Percentiles rank a stretch among this genome's conserved stretches.
These are phyloP conservation scores for Rhododendron vialii DNA, from an alignment of 148 eudicot species.

Conservation along the genomic window DNA sequence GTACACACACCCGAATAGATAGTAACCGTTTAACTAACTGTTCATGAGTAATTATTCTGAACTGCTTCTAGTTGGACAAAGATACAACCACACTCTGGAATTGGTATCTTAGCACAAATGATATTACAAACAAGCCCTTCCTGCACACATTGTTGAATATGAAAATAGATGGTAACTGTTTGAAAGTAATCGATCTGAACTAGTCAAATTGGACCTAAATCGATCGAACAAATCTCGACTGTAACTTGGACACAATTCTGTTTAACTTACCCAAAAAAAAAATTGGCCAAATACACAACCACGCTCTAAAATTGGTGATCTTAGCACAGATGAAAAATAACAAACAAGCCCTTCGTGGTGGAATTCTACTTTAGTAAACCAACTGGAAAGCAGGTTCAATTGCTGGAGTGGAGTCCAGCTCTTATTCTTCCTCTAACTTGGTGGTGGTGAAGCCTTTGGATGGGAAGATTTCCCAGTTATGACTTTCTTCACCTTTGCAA, in stretches of 20 bases:
- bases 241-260: too few species aligned
- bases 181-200: neutral
- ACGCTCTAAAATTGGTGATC: neutral
- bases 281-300: neutral
- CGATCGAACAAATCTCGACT: too few species aligned
- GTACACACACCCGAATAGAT: too few species aligned
- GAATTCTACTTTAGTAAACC: neutral
- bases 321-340: neutral
- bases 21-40: too few species aligned
- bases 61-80: neutral
- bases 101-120: neutral
- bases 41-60: neutral
- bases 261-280: too few species aligned
- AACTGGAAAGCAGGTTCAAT: neutral
- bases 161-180: neutral
- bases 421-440: constrained; percentile 21
- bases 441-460: constrained; percentile 35
- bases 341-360: neutral
- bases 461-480: constrained; percentile 58
- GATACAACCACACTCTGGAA: neutral
- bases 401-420: neutral
- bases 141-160: neutral
- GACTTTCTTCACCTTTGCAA: constrained; percentile 73
- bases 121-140: constrained; percentile 5
- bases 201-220: neutral